Conservation (phyloP, 352 stramenopile genomes). For the Globisporangium abappressorium region DNA sequence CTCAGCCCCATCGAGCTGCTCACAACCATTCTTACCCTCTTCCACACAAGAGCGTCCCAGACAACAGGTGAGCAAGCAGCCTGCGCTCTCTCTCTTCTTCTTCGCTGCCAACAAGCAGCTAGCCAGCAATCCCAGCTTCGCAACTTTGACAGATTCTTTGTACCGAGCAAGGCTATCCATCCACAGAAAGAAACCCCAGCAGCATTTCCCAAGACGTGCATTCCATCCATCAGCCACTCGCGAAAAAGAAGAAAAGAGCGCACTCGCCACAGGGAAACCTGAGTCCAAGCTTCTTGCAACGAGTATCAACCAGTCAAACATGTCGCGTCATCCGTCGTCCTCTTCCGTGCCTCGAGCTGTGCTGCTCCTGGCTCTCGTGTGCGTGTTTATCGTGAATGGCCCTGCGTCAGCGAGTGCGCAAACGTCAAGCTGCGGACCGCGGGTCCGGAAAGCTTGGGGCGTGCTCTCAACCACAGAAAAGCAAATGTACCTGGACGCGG, state of each 20-base stretch:
- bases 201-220: not conserved
- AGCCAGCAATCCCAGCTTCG: not conserved
- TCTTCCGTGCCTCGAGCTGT: not conserved
- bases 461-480: conserved; percentile 45
- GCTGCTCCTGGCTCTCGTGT: conserved; percentile 8
- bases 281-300: not conserved
- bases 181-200: not conserved
- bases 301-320: not conserved
- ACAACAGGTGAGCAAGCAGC: not conserved
- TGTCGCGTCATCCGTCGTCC: not conserved
- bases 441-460: conserved; percentile 51
- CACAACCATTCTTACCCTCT: not conserved
- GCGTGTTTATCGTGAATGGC: conserved; percentile 20
- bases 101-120: not conserved
- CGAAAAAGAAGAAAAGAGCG: not conserved
- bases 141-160: not conserved
- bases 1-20: not conserved
- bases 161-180: not conserved
- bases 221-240: not conserved
- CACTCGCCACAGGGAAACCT: not conserved
- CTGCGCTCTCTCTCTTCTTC: not conserved
- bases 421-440: conserved; percentile 37
- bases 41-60: conserved; percentile 1
- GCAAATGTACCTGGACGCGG: conserved; percentile 58
- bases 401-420: not conserved